Evolutionary conservation across 768 basidiomycete genomes (phyloP).

Genomic region (Phaffia tasmanica): DNA sequence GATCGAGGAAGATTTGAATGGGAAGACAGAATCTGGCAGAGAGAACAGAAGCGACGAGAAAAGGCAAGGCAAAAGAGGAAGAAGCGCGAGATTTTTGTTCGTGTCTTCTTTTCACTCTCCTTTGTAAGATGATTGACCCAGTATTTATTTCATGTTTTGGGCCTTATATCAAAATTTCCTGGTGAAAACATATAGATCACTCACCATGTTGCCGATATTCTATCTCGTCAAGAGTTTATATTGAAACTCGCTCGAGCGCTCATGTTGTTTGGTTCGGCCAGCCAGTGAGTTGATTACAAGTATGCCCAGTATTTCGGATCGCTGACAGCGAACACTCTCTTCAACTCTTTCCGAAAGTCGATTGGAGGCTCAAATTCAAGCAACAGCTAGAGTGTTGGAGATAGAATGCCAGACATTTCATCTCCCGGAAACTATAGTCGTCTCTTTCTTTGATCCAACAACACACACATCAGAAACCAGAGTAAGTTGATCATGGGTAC

Average conservation of each 20-base stretch:
- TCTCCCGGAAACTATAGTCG: slow-evolving; percentile 52
- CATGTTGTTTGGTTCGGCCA: slow-evolving; percentile 48
- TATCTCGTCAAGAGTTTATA: slow-evolving; percentile 72
- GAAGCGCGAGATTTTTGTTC: slow-evolving; percentile 57
- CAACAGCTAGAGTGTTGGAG: slow-evolving; percentile 78
- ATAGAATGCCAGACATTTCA: slow-evolving; percentile 76
- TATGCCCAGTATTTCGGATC: too few relatives aligned
- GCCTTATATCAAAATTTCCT: too few relatives aligned
- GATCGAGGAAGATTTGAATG: slow-evolving; percentile 39
- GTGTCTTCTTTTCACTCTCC: too few relatives aligned
- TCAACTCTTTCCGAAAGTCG: slow-evolving; percentile 39
- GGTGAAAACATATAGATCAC: slow-evolving; percentile 43
- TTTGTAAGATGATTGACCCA: too few relatives aligned
- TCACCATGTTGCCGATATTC: slow-evolving; percentile 67
- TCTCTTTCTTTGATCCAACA: slow-evolving; percentile 67
- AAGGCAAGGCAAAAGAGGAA: slow-evolving; percentile 47
- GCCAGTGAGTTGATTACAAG: too few relatives aligned
- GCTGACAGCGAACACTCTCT: not conserved
- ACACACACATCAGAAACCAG: slow-evolving; percentile 74
- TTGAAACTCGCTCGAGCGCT: slow-evolving; percentile 73
- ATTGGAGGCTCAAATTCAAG: slow-evolving; percentile 80
- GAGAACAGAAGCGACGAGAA: slow-evolving; percentile 35
- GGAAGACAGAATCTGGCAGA: slow-evolving; percentile 40
- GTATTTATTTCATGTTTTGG: too few relatives aligned
- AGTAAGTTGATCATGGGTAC: slow-evolving; percentile 16